These are phyloP conservation scores for Termitomyces sp. DNA, from an alignment of 1,284 basidiomycete species.

Conservation along the genomic window DNA sequence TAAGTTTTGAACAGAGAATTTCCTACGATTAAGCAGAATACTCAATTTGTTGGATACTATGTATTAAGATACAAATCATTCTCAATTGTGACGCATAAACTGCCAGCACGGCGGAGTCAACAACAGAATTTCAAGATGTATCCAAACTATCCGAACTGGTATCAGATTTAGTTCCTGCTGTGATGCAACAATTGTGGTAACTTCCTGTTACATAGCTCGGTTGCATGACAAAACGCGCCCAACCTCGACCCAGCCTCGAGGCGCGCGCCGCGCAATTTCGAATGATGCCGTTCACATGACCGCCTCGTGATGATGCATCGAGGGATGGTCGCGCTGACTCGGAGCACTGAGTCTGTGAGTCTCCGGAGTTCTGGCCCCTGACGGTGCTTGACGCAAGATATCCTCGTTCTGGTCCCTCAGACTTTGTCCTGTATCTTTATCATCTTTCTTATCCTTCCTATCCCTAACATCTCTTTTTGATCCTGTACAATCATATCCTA, in stretches of 20 bases:
- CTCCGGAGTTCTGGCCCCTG: neutral
- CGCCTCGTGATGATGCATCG: neutral
- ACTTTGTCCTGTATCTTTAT: conserved; percentile 12
- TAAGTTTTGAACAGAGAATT: too few species aligned
- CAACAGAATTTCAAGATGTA: too few species aligned
- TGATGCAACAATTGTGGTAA: neutral
- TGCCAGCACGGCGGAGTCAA: too few species aligned
- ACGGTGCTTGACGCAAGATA: conserved; percentile 19
- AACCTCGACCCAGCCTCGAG: neutral
- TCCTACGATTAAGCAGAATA: neutral
- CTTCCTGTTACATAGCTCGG: too few species aligned
- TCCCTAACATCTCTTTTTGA: conserved; percentile 10
- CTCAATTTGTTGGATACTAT: too few species aligned
- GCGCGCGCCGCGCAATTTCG: too few species aligned
- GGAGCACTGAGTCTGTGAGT: too few species aligned
- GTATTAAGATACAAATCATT: too few species aligned
- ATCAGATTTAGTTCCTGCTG: neutral
- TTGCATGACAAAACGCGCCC: too few species aligned
- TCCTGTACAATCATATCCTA: conserved; percentile 9
- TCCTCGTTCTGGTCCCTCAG: conserved; percentile 26
- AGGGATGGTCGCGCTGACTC: too few species aligned
- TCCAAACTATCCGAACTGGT: neutral
- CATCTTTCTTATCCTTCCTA: conserved; percentile 15
- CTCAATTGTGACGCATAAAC: neutral
- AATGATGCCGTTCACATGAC: neutral